Base-by-base conservation (phyloP, 306 rosid genomes). In the Vigna unguiculata region DNA sequence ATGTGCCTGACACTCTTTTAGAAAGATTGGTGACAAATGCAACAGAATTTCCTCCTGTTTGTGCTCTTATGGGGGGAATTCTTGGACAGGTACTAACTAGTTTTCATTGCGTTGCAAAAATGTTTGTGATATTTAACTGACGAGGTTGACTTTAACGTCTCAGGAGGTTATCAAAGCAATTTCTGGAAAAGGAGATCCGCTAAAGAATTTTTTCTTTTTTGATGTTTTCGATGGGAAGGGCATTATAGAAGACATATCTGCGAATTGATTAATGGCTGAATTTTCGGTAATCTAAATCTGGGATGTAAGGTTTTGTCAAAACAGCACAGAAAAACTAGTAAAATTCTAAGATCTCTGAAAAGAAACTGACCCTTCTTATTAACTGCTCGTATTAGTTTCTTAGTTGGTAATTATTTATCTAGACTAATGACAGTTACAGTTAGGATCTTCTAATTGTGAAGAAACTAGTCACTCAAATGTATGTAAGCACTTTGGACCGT, bases 101-200 rank as follows among this genome's bases (percentile, higher is more conserved):
- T 57, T 22, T 32, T 36, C n/a, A 46, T 63, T 4, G 22, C 40
- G 21, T 65, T 69, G 34, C 51, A 9, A 48, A 22, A 46, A 32
- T 38, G 21, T 54, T 32, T 10, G 38, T 20, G 20, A 51, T 60
- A 9, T 11, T 34, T 60, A 34, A 16, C 71, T 73, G 38, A 84
- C 72, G 16, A 12, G 7, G 30, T 52, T 53, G 16, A 24, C 7
- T 76, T 24, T 69, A 68, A 52, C 28, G 60, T 79, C 20, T 4
- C 82, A 92, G 99, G 99, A 96, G 87, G 98, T 96, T 55, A 96
- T 96, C 78, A 96, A 96, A 82, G 92, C 96, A 45, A 91, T 96
- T 70, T 96, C 99, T 8, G 96, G 92, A 40, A 96, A 91, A 86
- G 97, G 98, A 43, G 97, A 91, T 3, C 93, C 98, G 9, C 67